Evolutionary conservation across 768 basidiomycete genomes (phyloP), one percentile per base, ranked within the genome.

Genomic region (Boletellus sp.): DNA sequence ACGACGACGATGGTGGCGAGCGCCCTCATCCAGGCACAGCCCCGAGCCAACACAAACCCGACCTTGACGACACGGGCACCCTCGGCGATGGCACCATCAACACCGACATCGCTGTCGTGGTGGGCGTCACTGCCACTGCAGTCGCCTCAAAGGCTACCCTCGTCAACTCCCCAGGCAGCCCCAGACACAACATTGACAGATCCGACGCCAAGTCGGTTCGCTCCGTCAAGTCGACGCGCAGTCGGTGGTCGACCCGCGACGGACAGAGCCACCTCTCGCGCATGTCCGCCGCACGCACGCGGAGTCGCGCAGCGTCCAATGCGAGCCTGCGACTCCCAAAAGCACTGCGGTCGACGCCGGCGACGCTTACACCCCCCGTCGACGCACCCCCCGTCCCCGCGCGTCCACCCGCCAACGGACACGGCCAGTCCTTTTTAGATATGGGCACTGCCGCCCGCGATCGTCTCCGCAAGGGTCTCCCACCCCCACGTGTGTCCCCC

Each of bases 251-350:
- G 23, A 52, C 37, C 3, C 62, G 65, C 11, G 62, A 63, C 19
- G 57, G 59, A 6, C 57, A 61, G 13, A 75, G 70, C 44, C 61
- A 72, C 28, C 23, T 62, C 31, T 72, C 73, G 33, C 73, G 76
- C 8, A 74, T 90, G 3, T 75, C 76, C 5, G 83, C 88, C 5
- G 88, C 89, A 1, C 78, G 79, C 50, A 77, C 71, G 50, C 77
- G 87, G 35, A 86, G 84, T 62, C 72, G 74, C 37, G 74, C 84
- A 2, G 74, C 79, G 8, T 87, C 85, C 5, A 80, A 83, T 55
- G 77, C 80, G 20, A 87, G 84, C 59, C 68, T 90, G 8, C 79
- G 87, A 1, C 69, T 88, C 20, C 83, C 80, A 0, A 69, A 68
- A 51, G 43, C 73, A 42, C 42, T 70, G 34, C 61, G 64, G 19